phyloP scores from a whole-genome alignment of 2,329 filamentous ascomycete genomes.

The Colletotrichum aenigma region DNA sequence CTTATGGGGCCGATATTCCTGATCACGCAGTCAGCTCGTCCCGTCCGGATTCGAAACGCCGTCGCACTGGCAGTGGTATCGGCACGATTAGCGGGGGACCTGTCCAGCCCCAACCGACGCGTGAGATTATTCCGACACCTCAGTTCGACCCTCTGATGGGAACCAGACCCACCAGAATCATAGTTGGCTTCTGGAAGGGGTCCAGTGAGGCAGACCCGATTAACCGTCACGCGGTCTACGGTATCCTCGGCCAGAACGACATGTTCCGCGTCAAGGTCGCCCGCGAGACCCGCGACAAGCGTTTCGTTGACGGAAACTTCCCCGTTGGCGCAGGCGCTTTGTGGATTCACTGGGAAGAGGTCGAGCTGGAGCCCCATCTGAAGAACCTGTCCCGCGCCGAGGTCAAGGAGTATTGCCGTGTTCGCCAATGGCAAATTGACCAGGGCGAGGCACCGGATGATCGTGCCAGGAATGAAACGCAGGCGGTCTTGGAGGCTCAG shows the following conservation, averaged over 20 bases:
- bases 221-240: slow-evolving; percentile 67
- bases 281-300: slow-evolving; percentile 64
- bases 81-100: slow-evolving; percentile 33
- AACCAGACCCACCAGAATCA: slow-evolving; percentile 60
- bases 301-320: slow-evolving; percentile 63
- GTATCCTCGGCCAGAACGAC: slow-evolving; percentile 65
- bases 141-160: slow-evolving; percentile 50
- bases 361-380: slow-evolving; percentile 62
- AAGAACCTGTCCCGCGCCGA: slow-evolving; percentile 55
- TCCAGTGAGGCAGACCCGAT: slow-evolving; percentile 50
- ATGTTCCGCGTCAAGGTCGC: slow-evolving; percentile 70
- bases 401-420: slow-evolving; percentile 67
- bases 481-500: slow-evolving; percentile 57
- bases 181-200: slow-evolving; percentile 64
- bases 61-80: slow-evolving; percentile 44
- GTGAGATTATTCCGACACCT: not conserved
- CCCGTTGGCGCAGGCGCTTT: slow-evolving; percentile 63
- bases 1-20: slow-evolving; percentile 55
- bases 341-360: slow-evolving; percentile 68
- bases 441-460: slow-evolving; percentile 54
- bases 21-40: slow-evolving; percentile 39
- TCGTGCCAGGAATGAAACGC: slow-evolving; percentile 52
- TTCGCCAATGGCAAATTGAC: slow-evolving; percentile 64
- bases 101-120: slow-evolving; percentile 10
- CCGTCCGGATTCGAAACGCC: slow-evolving; percentile 50